Evolutionary conservation across 768 basidiomycete species (phyloP), one percentile per base, ranked within the genome.

Genomic region (Krasilnikovozyma curviuscula): DNA sequence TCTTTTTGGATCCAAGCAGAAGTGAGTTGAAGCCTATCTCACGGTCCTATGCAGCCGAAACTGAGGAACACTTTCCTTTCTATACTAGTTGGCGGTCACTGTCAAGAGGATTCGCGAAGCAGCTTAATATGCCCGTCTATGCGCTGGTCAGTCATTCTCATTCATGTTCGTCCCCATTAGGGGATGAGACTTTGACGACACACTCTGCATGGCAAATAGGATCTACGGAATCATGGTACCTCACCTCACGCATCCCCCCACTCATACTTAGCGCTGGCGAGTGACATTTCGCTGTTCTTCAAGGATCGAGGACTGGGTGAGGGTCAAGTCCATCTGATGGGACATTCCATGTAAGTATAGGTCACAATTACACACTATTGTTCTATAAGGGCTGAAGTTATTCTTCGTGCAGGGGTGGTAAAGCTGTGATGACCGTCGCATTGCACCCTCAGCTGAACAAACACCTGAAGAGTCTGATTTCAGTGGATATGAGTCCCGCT

Each of bases 201-300:
- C 27, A 24, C 8, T 18, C 24, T 49, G 44, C n/a, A 7, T 29
- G 48, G 7, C 5, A 21, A 16, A 16, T 54, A 83, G 81, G 82
- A 93, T 63, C 68, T 91, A 21, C 71, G 88, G n/a, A 93, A 91
- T 58, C 86, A 89, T 55, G 88, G 88, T 1, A 62, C 71, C 16
- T 86, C 84, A 0, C 83, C 81, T 0, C 84, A 85, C 60, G 69
- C 67, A 16, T 66, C 65, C 10, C 77, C 79, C 0, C 81, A 82
- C 72, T 76, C 73, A 13, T 89, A 91, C 61, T 60, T 66, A 9
- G 71, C 77, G 31, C 82, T 91, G 83, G 83, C 83, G 0, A 64
- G 66, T 4, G 88, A 93, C 56, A 73, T 91, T 12, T 63, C 77
- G 1, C 67, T 73, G 38, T 84, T 86, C 58, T 71, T 81, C 50